phyloP scores from a whole-genome alignment of 2,329 filamentous ascomycete genomes.

The Neofusicoccum sp. region DNA sequence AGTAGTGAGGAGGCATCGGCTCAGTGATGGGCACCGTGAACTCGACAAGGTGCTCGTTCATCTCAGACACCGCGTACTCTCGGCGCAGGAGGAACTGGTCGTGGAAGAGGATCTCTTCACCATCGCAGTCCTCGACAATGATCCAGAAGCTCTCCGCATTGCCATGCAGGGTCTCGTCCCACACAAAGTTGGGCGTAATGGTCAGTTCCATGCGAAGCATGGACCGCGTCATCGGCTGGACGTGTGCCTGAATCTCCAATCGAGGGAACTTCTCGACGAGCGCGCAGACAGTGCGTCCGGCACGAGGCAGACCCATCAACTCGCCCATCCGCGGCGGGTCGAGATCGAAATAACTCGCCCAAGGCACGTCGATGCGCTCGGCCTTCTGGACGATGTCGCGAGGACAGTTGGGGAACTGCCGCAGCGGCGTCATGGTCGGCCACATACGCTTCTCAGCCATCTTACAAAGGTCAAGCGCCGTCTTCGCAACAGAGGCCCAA shows the following conservation, averaged over 20 bases:
- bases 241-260: slow-evolving; percentile 86
- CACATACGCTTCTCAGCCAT: slow-evolving; percentile 99
- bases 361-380: slow-evolving; percentile 91
- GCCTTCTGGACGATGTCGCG: slow-evolving; percentile 86
- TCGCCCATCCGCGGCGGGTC: slow-evolving; percentile 97
- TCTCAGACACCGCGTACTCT: slow-evolving; percentile 80
- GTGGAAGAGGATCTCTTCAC: slow-evolving; percentile 91
- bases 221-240: slow-evolving; percentile 90
- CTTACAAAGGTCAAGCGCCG: slow-evolving; percentile 91
- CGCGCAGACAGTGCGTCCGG: slow-evolving; percentile 79
- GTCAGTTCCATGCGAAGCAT: slow-evolving; percentile 88
- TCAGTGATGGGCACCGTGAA: slow-evolving; percentile 96
- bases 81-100: slow-evolving; percentile 90
- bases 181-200: slow-evolving; percentile 91
- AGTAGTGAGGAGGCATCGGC: slow-evolving; percentile 98
- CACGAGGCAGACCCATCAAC: slow-evolving; percentile 83
- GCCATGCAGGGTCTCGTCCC: slow-evolving; percentile 89
- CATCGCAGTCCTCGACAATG: slow-evolving; percentile 93
- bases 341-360: slow-evolving; percentile 91
- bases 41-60: slow-evolving; percentile 91
- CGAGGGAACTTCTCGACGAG: slow-evolving; percentile 91
- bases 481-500: slow-evolving; percentile 90
- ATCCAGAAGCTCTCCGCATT: slow-evolving; percentile 94
- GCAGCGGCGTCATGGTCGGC: slow-evolving; percentile 95
- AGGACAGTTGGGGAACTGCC: slow-evolving; percentile 82